Evolutionary conservation across 257 asterid genomes (phyloP), one percentile per base, ranked within the genome.

Genomic region (Gentiana dahurica): DNA sequence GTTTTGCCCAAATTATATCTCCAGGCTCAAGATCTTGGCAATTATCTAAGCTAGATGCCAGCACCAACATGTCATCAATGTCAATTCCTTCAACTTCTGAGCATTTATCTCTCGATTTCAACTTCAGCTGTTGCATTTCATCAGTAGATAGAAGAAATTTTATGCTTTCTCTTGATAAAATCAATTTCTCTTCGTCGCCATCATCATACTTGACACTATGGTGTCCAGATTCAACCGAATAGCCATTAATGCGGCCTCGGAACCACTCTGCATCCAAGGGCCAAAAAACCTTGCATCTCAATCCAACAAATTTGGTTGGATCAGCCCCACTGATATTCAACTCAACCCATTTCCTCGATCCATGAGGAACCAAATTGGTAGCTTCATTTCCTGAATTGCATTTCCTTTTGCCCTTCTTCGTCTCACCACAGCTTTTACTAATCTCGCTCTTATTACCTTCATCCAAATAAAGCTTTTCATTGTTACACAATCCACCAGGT

Each of bases 211-310:
- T 78, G 63, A 92, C 82, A 97, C 69, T 74, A 71, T 92, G 97
- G 10, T 89, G 77, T 9, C 78, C 79, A 53, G 81, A 77, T 77
- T 81, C 85, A 10, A 65, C 60, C 67, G 68, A 67, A 70, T 83
- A 83, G 55, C 77, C 86, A 53, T 54, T 71, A 58, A 92, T 57
- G 24, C 58, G 69, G 46, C 91, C 99, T 50, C 36, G 24, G 72
- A 88, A 92, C 99, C 99, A 92, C 64, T 67, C 75, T 56, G 89
- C 97, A 80, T 92, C 99, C 77, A 92, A 69, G 12, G 99, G 99
- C 99, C 99, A 92, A 71, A 68, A 85, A 2, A 85, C 98, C 98
- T 87, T 83, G 94, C 94, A 85, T 58, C 68, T 80, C 58, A 91
- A 70, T 57, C 94, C 94, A 36, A 79, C 71, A 75, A 87, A 83